phyloP scores from a whole-genome alignment of 495 filamentous ascomycete species.

The Neurospora sp. region DNA sequence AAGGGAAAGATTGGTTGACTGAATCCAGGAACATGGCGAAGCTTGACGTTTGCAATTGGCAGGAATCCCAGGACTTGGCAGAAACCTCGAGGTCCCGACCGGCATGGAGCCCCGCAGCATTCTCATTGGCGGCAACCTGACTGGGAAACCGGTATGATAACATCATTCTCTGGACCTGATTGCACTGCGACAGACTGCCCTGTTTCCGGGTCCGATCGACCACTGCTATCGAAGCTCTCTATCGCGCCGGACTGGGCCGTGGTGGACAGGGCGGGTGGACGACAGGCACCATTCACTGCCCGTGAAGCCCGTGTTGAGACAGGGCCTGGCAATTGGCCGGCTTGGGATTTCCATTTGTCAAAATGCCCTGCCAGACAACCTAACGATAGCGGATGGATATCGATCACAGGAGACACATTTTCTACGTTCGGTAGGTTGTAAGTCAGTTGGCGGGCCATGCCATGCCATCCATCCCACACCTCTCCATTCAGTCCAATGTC shows the following conservation, averaged over 20 bases:
- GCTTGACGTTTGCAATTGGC: not conserved
- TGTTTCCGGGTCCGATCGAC: constrained; percentile 8
- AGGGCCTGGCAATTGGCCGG: not conserved
- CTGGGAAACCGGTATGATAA: constrained; percentile 17
- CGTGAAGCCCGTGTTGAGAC: not conserved
- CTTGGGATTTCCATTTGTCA: not conserved
- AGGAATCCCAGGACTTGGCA: not conserved
- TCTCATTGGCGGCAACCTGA: constrained; percentile 10
- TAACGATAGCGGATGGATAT: not conserved
- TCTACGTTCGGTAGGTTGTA: not conserved
- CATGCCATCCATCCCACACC: not conserved
- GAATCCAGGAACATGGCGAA: not conserved
- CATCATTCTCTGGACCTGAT: constrained; percentile 16
- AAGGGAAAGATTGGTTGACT: not conserved
- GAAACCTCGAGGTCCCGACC: not conserved
- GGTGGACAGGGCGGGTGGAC: not conserved
- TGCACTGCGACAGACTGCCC: not conserved
- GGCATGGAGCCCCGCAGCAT: not conserved
- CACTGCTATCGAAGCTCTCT: not conserved
- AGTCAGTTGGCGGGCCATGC: not conserved
- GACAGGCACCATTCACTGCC: not conserved
- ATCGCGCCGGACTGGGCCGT: not conserved
- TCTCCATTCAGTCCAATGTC: not conserved
- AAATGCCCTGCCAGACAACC: not conserved
- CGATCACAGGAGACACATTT: not conserved